Percentiles rank a stretch among this genome's conserved stretches.
phyloP scores from a whole-genome alignment of 768 basidiomycete genomes.

The Rhizopogon vinicolor region DNA sequence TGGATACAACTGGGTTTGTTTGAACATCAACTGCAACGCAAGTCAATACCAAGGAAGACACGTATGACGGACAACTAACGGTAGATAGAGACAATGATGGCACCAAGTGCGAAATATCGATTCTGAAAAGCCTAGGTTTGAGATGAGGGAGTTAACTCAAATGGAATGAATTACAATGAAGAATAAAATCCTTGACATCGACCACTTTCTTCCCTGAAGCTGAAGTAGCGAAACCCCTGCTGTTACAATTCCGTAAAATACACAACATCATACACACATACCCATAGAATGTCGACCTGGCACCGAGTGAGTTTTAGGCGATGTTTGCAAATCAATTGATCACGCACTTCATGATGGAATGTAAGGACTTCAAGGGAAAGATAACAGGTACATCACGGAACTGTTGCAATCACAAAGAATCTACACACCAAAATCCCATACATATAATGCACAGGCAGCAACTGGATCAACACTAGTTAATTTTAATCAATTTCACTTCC shows the following conservation, averaged over 20 bases:
- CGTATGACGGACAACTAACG: not conserved
- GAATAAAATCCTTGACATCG: not conserved
- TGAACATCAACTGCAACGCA: not conserved
- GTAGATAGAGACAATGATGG: not conserved
- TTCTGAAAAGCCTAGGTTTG: not conserved
- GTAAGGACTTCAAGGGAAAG: not conserved
- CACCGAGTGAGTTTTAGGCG: not conserved
- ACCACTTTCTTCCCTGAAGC: not conserved
- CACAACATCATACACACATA: not conserved
- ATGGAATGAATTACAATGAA: not conserved
- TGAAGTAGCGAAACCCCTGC: not conserved
- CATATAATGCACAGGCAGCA: not conserved
- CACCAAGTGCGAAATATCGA: not conserved
- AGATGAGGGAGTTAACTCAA: not conserved
- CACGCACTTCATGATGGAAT: not conserved
- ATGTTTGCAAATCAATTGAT: not conserved
- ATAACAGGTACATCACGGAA: not conserved
- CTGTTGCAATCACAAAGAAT: no score
- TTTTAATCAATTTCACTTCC: not conserved
- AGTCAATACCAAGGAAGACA: not conserved
- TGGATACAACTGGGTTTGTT: not conserved
- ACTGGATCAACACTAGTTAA: not conserved
- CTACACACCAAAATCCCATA: not conserved
- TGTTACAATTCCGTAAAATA: not conserved
- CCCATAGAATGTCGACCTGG: slow-evolving; percentile 3